These are phyloP conservation scores for Triticum urartu DNA, from an alignment of 176 grass and related monocot genomes.

Conservation along the genomic window DNA sequence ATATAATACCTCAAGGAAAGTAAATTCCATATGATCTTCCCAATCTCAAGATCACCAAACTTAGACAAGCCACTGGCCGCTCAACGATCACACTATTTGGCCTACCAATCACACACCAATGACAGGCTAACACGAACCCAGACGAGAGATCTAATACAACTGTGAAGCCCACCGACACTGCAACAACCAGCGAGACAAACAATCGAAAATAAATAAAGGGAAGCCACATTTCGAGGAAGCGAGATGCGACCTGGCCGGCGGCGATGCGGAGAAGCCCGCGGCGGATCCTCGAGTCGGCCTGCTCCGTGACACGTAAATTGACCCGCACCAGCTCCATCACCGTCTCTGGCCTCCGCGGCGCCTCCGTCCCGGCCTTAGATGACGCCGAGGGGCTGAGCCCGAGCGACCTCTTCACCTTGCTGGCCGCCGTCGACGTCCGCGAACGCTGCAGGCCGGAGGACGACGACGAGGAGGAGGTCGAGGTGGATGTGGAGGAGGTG, in stretches of 20 bases:
- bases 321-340: constrained; percentile 51
- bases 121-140: background rate
- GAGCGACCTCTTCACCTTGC: constrained; percentile 65
- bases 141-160: background rate
- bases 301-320: constrained; percentile 64
- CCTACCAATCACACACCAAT: constrained; percentile 3
- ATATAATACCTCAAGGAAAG: constrained; percentile 6
- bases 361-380: background rate
- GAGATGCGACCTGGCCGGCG: constrained; percentile 55
- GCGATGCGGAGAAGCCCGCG: constrained; percentile 63
- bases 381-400: constrained; percentile 43
- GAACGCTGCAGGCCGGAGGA: constrained; percentile 34
- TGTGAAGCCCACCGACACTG: background rate
- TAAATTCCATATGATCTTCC: background rate
- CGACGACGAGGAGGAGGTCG: background rate
- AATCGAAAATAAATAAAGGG: background rate
- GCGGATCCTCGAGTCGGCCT: constrained; percentile 73
- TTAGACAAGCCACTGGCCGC: background rate
- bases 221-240: constrained; percentile 21
- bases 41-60: background rate
- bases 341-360: constrained; percentile 22
- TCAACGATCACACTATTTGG: background rate
- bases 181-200: constrained; percentile 1
- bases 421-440: constrained; percentile 46
- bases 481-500: constrained; percentile 10